These are phyloP conservation scores for Peronospora destructor DNA, from an alignment of 352 stramenopile species.

Conservation along the genomic window DNA sequence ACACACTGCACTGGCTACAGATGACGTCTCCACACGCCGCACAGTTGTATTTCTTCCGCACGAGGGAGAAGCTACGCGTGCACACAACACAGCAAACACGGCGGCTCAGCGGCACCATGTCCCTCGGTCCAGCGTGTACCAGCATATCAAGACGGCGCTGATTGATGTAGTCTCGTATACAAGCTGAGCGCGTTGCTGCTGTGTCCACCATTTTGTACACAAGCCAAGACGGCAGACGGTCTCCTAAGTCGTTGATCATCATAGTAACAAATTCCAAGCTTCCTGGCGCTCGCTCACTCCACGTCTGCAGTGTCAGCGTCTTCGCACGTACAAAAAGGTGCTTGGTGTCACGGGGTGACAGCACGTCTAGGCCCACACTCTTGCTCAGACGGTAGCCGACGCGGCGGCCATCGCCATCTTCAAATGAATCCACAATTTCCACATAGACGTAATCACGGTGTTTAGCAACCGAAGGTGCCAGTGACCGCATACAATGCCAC, in stretches of 20 bases:
- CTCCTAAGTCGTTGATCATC: constrained; percentile 77
- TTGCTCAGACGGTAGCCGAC: constrained; percentile 72
- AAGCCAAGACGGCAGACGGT: constrained; percentile 68
- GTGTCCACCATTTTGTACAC: constrained; percentile 80
- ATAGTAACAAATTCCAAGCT: constrained; percentile 73
- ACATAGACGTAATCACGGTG: constrained; percentile 81
- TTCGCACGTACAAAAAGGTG: constrained; percentile 63
- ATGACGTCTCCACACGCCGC: constrained; percentile 75
- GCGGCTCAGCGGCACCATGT: constrained; percentile 62
- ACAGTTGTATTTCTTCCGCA: constrained; percentile 84
- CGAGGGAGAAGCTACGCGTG: constrained; percentile 76
- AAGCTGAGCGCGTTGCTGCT: constrained; percentile 65
- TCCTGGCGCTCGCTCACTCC: constrained; percentile 43
- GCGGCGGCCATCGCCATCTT: constrained; percentile 46
- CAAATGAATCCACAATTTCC: constrained; percentile 75
- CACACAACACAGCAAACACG: constrained; percentile 77
- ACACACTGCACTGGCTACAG: constrained; percentile 71
- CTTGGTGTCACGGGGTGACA: constrained; percentile 37
- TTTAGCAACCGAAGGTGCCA: constrained; percentile 65
- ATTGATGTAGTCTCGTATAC: constrained; percentile 71
- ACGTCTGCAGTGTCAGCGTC: constrained; percentile 71
- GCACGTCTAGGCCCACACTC: constrained; percentile 59
- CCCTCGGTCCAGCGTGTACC: constrained; percentile 53
- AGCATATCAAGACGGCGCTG: constrained; percentile 66
- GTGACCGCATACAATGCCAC: constrained; percentile 71